Base-by-base conservation (phyloP, 208 protist species). In the Strigomonas culicis region DNA sequence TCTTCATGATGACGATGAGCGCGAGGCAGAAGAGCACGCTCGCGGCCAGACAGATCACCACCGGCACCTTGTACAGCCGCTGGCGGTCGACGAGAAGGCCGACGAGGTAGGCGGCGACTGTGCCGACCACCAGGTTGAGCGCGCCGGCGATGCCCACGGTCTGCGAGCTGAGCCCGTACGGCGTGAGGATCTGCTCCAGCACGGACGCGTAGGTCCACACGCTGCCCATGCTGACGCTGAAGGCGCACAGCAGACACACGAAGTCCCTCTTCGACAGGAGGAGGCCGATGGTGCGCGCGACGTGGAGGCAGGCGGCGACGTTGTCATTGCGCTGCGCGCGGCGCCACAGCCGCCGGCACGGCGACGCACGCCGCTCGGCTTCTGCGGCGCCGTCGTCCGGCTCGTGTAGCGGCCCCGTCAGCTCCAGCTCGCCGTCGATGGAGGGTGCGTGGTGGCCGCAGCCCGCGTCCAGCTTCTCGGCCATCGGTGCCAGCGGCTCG, bases 191-290 rank as follows among this genome's bases (percentile, higher is more conserved):
- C 41, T 91, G 84, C 43, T 80, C 72, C 25, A 91, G 66, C 49
- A 91, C 80, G 0, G 84, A 82, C 21, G 81, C 70, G 69, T 73
- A 86, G 10, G 76, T 82, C 84, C 84, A 91, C 15, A 88, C 71
- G 57, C 84, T 88, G 47, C 80, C 81, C 63, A 88, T 77, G 59
- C 75, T 76, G 53, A 86, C 80, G 52, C 81, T 86, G 57, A 91
- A 86, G 51, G 79, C 77, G 8, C 59, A 41, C 2, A 88, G 71
- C 27, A 91, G 61, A 43, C 86, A 82, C n/a, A 83, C 55, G 58
- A 85, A 91, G 52, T 88, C 80, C 17, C 66, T 63, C 39, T 66
- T 47, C 31, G 70, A 30, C 41, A 76, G 41, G 30, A 86, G 63
- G 17, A 53, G 50, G 57, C 60, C 60, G 15, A 84, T 66, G 30